These are phyloP conservation scores for Trichophyton benhamiae DNA, from an alignment of 2,329 filamentous ascomycete genomes.

Conservation along the genomic window DNA sequence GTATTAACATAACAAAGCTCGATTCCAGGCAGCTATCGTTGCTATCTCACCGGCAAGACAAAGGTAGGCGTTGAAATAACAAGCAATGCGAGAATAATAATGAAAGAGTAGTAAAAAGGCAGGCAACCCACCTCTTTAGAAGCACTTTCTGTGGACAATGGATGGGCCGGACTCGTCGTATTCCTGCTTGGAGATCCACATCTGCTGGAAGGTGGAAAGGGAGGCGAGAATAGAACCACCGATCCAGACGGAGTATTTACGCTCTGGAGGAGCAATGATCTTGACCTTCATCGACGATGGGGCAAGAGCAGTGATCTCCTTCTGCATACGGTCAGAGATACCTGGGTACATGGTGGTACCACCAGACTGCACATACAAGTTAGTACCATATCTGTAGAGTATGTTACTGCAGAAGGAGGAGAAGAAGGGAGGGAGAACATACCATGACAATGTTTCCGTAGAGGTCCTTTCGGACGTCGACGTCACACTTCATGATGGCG, in stretches of 20 bases:
- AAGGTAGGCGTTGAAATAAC: not conserved
- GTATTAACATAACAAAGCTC: constrained; percentile 2
- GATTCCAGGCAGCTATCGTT: constrained; percentile 4
- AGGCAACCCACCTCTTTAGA: constrained; percentile 55
- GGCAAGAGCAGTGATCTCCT: constrained; percentile 99
- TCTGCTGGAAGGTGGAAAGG: constrained; percentile 99
- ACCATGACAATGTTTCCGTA: constrained; percentile 99
- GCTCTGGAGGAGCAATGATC: constrained; percentile 99
- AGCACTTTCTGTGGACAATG: constrained; percentile 99
- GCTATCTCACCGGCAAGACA: constrained; percentile 11
- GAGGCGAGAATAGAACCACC: constrained; percentile 99
- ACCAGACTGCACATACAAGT: constrained; percentile 59
- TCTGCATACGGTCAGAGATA: constrained; percentile 99
- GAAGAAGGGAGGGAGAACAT: constrained; percentile 30
- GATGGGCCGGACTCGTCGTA: constrained; percentile 99
- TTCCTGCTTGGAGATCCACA: constrained; percentile 99
- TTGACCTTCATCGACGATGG: constrained; percentile 99
- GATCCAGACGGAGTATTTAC: constrained; percentile 99
- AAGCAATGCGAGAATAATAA: not conserved
- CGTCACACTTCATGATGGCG: constrained; percentile 99
- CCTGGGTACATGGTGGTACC: constrained; percentile 99
- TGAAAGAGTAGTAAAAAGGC: not conserved
- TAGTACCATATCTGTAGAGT: not conserved
- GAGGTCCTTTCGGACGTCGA: constrained; percentile 99
- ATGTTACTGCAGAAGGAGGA: not conserved